These are phyloP conservation scores for Tylopilus felleus DNA, from an alignment of 768 basidiomycete species.

Conservation along the genomic window DNA sequence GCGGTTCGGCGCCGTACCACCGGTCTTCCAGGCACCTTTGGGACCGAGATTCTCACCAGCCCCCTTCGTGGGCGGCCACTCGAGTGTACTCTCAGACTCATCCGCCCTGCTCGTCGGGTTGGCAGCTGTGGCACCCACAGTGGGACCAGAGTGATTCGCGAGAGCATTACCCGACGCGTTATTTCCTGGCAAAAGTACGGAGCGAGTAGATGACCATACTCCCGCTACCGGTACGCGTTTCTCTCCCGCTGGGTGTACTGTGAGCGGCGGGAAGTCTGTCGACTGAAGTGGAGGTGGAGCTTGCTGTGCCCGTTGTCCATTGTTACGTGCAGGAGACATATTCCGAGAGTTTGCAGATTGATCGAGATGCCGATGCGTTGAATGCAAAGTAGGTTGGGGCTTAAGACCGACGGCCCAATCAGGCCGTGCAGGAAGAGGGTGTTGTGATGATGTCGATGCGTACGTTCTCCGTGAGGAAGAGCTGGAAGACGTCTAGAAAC, in stretches of 20 bases:
- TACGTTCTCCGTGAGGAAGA: constrained; percentile 74
- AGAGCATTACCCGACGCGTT: constrained; percentile 33
- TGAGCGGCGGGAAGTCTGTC: constrained; percentile 71
- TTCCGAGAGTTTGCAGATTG: constrained; percentile 37
- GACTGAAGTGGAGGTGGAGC: constrained; percentile 46
- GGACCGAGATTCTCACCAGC: constrained; percentile 37
- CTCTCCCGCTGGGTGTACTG: constrained; percentile 42
- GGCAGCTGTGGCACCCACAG: constrained; percentile 2
- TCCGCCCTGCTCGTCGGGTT: constrained; percentile 33
- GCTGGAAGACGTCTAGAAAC: constrained; percentile 67
- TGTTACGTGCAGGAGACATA: constrained; percentile 37
- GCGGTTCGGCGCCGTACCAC: constrained; percentile 9
- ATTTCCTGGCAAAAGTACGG: constrained; percentile 46
- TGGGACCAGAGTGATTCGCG: constrained; percentile 36
- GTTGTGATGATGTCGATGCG: constrained; percentile 71
- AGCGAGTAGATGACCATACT: constrained; percentile 56
- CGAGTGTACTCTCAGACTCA: constrained; percentile 45
- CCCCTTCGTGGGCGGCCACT: constrained; percentile 49
- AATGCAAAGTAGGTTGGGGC: constrained; percentile 65
- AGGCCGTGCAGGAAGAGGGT: constrained; percentile 76
- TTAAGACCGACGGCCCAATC: constrained; percentile 89
- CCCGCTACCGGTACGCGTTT: constrained; percentile 57
- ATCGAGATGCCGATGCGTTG: constrained; percentile 54
- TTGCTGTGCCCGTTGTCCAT: constrained; percentile 36
- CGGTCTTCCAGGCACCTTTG: constrained; percentile 28